These are phyloP conservation scores for Onygenales sp. DNA, from an alignment of 2,329 filamentous ascomycete species.

Conservation along the genomic window DNA sequence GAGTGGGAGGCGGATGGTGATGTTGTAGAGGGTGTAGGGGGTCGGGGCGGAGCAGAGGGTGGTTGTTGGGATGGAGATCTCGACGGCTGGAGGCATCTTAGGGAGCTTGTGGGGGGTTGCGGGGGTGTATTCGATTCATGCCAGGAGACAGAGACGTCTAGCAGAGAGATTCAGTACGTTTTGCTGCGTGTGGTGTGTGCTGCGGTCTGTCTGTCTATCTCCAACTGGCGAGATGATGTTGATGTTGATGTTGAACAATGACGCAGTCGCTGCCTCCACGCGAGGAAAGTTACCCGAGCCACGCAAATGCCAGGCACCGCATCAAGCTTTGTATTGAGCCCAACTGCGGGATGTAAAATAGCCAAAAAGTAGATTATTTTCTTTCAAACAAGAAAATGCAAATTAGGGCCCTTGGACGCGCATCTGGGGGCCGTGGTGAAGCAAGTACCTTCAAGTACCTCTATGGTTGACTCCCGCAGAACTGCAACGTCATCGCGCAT, in stretches of 20 bases:
- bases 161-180: too few relatives aligned
- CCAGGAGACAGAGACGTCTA: too few relatives aligned
- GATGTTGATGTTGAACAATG: background rate
- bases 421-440: background rate
- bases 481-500: background rate
- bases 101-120: background rate
- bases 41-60: slow-evolving; percentile 34
- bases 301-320: background rate
- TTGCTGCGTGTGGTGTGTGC: too few relatives aligned
- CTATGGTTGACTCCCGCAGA: background rate
- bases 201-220: too few relatives aligned
- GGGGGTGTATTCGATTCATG: background rate
- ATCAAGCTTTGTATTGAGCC: too few relatives aligned
- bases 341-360: too few relatives aligned
- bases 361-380: background rate
- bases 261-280: background rate
- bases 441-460: background rate
- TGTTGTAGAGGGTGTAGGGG: slow-evolving; percentile 49
- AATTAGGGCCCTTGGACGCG: background rate
- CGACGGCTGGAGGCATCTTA: slow-evolving; percentile 23
- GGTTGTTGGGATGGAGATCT: slow-evolving; percentile 36
- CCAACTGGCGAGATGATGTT: too few relatives aligned
- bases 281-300: background rate
- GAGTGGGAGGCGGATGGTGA: slow-evolving; percentile 52
- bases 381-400: background rate